Evolutionary conservation across 345 rosid species (phyloP).

Genomic region (Populus pruinosa): DNA sequence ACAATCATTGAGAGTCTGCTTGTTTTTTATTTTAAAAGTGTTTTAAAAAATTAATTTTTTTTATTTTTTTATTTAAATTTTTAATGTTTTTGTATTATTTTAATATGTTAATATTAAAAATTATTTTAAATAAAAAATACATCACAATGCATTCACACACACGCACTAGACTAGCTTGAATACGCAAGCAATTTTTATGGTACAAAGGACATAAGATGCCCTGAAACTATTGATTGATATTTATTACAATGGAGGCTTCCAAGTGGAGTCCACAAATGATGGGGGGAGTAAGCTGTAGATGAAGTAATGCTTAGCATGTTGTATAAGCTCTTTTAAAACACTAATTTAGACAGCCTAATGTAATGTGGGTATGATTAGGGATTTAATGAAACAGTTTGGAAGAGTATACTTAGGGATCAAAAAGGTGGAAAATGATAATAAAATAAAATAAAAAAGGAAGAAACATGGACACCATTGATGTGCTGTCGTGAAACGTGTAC

Average conservation of each 20-base stretch:
- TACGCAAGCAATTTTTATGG: not conserved
- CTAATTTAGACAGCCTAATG: not conserved
- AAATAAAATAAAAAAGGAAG: not conserved
- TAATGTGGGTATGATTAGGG: constrained; percentile 5
- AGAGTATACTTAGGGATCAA: not conserved
- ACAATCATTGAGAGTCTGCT: accelerated
- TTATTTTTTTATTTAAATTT: too few species aligned
- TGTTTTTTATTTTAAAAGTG: too few species aligned
- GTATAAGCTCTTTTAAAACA: not conserved
- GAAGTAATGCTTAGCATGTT: not conserved
- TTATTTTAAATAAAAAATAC: too few species aligned
- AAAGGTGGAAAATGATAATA: not conserved
- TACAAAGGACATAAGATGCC: not conserved
- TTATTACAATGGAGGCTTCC: not conserved
- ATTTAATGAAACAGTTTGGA: not conserved
- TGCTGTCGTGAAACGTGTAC: not conserved
- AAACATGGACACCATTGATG: not conserved
- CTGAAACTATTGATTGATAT: not conserved
- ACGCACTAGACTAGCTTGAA: accelerated
- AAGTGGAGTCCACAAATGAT: not conserved
- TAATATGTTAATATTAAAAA: too few species aligned
- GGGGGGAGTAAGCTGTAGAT: not conserved
- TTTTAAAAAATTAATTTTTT: too few species aligned
- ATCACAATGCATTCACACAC: accelerated
- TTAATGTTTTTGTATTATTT: too few species aligned